Evolutionary conservation across 2,329 filamentous ascomycete genomes (phyloP).

Genomic region (Fusarium sp.): DNA sequence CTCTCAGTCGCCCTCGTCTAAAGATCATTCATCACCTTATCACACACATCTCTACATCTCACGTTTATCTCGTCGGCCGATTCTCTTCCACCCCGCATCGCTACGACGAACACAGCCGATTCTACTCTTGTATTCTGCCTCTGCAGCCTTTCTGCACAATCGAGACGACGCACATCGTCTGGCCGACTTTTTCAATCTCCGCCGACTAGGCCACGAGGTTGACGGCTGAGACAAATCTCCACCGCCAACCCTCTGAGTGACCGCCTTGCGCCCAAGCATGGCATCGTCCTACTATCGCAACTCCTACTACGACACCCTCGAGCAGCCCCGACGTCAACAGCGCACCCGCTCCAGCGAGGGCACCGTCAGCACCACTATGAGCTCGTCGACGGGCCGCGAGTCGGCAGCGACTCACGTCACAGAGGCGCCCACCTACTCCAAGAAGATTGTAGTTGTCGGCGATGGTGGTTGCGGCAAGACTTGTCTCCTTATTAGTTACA

Average conservation of each 20-base stretch:
- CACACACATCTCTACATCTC: conserved; percentile 8
- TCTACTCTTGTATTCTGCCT: conserved; percentile 6
- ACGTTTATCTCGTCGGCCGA: conserved; percentile 29
- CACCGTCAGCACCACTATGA: conserved; percentile 85
- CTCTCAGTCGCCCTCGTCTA: conserved; percentile 7
- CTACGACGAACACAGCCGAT: conserved; percentile 12
- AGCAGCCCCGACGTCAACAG: conserved; percentile 55
- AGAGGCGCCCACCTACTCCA: conserved; percentile 90
- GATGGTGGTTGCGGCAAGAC: conserved; percentile 99
- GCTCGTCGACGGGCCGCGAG: conserved; percentile 75
- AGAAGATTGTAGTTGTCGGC: conserved; percentile 98
- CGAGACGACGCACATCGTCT: conserved; percentile 6
- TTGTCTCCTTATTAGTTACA: conserved; percentile 97
- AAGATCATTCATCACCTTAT: background rate
- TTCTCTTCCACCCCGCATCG: conserved; percentile 35
- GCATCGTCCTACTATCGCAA: conserved; percentile 63
- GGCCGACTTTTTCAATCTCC: background rate
- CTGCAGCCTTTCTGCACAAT: background rate
- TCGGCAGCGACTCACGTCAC: conserved; percentile 85
- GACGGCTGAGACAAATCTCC: conserved; percentile 33
- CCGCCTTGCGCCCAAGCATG: conserved; percentile 52
- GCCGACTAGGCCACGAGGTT: conserved; percentile 20
- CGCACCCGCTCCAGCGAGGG: conserved; percentile 81
- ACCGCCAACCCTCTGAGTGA: conserved; percentile 18
- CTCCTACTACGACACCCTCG: conserved; percentile 58